Conservation (phyloP, 2,329 filamentous ascomycete species). For the Fusarium duplospermum region DNA sequence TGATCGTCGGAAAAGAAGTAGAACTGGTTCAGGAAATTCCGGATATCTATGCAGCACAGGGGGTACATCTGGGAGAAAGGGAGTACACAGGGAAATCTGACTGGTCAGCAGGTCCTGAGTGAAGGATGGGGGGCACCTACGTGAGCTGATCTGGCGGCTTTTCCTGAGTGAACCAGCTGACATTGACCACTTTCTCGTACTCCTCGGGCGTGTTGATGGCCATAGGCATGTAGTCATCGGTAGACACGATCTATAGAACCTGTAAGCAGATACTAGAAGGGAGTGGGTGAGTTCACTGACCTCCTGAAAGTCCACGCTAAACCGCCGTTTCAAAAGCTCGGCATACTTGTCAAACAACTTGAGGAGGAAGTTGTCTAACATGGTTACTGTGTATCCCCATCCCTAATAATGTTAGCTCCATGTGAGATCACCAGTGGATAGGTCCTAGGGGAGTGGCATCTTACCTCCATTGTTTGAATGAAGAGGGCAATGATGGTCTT, state of each 20-base stretch:
- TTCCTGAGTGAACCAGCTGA: slow-evolving; percentile 95
- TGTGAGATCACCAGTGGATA: slow-evolving; percentile 47
- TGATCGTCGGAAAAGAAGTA: slow-evolving; percentile 98
- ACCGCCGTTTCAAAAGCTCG: slow-evolving; percentile 87
- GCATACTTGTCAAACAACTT: slow-evolving; percentile 94
- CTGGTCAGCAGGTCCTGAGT: slow-evolving; percentile 12
- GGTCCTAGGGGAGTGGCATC: slow-evolving; percentile 72
- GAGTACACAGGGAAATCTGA: slow-evolving; percentile 90
- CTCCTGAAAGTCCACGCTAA: slow-evolving; percentile 96
- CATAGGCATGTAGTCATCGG: slow-evolving; percentile 99
- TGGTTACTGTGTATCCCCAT: slow-evolving; percentile 87
- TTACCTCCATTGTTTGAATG: slow-evolving; percentile 97
- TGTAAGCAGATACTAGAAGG: slow-evolving; percentile 7
- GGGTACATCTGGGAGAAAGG: slow-evolving; percentile 99
- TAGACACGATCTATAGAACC: slow-evolving; percentile 74
- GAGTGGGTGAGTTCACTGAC: slow-evolving; percentile 54
- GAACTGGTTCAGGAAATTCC: slow-evolving; percentile 97
- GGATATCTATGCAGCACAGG: slow-evolving; percentile 96
- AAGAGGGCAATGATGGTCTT: slow-evolving; percentile 94
- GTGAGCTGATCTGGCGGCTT: slow-evolving; percentile 79
- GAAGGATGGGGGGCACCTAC: slow-evolving; percentile 57
- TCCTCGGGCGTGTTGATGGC: slow-evolving; percentile 90
- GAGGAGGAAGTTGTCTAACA: slow-evolving; percentile 87
- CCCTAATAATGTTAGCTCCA: slow-evolving; percentile 79
- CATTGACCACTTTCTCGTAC: slow-evolving; percentile 94